Conservation (phyloP, 495 filamentous ascomycete species). For the Aspergillus panamensis region DNA sequence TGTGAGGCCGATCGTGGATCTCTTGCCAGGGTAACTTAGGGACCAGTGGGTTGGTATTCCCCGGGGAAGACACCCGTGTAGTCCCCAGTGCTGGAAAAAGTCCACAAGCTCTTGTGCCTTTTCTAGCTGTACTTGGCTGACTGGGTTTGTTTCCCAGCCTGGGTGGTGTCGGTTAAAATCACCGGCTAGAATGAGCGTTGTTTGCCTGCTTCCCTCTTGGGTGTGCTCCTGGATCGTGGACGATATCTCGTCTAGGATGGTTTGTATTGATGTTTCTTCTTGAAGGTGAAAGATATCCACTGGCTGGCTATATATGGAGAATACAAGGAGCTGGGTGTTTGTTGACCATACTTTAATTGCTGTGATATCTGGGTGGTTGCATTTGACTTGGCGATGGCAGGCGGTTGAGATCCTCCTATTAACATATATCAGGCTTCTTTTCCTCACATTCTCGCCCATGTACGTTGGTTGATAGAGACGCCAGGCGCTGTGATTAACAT, state of each 20-base stretch:
- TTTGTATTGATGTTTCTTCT: too few species aligned
- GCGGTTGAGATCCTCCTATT: conserved; percentile 26
- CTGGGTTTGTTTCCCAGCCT: conserved; percentile 15
- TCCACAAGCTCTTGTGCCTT: conserved; percentile 19
- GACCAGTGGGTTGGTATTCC: conserved; percentile 13
- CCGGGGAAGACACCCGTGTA: conserved; percentile 12
- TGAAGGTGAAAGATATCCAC: too few species aligned
- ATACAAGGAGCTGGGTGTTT: conserved; percentile 24
- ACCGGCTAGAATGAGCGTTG: conserved; percentile 20
- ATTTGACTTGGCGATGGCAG: conserved; percentile 24
- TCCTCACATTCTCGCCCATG: neutral
- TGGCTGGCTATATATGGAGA: conserved; percentile 23
- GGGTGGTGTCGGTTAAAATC: conserved; percentile 29
- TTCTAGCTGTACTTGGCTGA: neutral
- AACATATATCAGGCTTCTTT: conserved; percentile 27
- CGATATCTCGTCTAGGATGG: too few species aligned
- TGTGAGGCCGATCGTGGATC: conserved; percentile 13
- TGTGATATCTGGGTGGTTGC: conserved; percentile 25
- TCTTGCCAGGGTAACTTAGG: conserved; percentile 15
- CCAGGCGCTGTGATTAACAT: conserved; percentile 31
- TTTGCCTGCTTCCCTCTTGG: conserved; percentile 3
- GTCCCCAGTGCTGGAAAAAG: conserved; percentile 15
- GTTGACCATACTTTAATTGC: conserved; percentile 27
- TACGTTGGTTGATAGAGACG: conserved; percentile 25
- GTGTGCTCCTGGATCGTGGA: conserved; percentile 15